Evolutionary conservation across 768 basidiomycete genomes (phyloP), one percentile per base, ranked within the genome.

Genomic region (Exsudoporus frostii): DNA sequence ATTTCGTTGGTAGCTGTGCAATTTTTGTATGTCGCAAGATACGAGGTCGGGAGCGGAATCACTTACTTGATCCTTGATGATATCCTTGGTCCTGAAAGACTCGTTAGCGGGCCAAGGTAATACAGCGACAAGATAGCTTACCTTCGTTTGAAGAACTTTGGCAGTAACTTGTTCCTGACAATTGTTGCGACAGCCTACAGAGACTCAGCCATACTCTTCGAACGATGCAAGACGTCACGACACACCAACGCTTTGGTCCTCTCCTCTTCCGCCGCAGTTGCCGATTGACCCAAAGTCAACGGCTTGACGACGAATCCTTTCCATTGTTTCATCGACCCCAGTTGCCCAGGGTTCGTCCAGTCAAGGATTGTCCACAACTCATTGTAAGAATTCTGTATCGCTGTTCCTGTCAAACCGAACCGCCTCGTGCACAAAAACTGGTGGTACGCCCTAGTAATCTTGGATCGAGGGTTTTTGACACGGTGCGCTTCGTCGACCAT

Each of bases 291-390:
- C 0, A 69, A 59, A 13, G 76, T 82, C 58, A 93, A 69, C 0
- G 90, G 92, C 39, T 78, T 76, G 17, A 80, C 79, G 4, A 97
- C 79, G 57, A 78, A 86, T 5, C 77, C 76, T 40, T 84, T 79
- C 93, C 94, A 98, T 57, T 98, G 84, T 30, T 76, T 77, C 25
- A 73, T 65, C 0, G 82, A 84, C 0, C 95, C 96, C 9, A 96
- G 68, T 24, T 74, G 73, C 0, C 86, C 90, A 0, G 93, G 92
- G 55, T 86, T 88, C n/a, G 88, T 87, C 89, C 92, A 98, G 64
- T 96, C 84, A 30, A 98, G 72, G 32, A 99, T 84, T 1, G 91
- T 90, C 89, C 92, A 95, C 60, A 98, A 75, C 67, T 98, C 96
- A 39, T 82, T 79, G 64, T 95, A 94, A 1, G 84, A 81, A 60